phyloP scores from a whole-genome alignment of 1,139 yeast genomes.

The Debaryomyces nepalensis region DNA sequence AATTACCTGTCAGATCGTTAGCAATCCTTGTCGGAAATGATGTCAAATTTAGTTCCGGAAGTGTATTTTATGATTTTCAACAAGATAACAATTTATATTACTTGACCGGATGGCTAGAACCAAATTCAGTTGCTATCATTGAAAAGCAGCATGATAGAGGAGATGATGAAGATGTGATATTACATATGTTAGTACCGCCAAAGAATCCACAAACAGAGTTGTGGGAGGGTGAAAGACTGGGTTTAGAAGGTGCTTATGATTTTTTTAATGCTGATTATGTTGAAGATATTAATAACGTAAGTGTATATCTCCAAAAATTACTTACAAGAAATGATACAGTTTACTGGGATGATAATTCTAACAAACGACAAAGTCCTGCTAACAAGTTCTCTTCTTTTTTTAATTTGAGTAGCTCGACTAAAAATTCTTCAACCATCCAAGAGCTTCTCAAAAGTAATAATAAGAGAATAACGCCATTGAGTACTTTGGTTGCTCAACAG shows the following conservation, averaged over 20 bases:
- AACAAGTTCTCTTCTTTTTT: constrained; percentile 22
- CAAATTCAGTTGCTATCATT: constrained; percentile 76
- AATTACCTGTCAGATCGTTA: constrained; percentile 65
- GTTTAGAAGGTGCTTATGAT: constrained; percentile 78
- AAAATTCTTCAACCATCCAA: constrained; percentile 22
- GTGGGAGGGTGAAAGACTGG: constrained; percentile 96
- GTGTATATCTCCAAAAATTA: constrained; percentile 49
- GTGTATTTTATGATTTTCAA: constrained; percentile 89
- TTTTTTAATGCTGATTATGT: constrained; percentile 87
- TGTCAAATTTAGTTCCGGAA: constrained; percentile 80
- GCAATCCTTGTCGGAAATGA: constrained; percentile 77
- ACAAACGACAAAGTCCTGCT: constrained; percentile 1
- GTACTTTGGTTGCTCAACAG: constrained; percentile 55
- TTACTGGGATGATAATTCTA: constrained; percentile 48
- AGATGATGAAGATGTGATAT: constrained; percentile 55
- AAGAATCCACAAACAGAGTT: constrained; percentile 74
- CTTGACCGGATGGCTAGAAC: constrained; percentile 92
- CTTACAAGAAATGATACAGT: constrained; percentile 52
- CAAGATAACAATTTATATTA: constrained; percentile 89
- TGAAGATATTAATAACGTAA: constrained; percentile 50
- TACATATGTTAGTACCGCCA: constrained; percentile 89
- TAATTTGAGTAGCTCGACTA: constrained; percentile 16
- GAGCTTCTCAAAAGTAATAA: constrained; percentile 29
- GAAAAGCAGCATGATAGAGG: constrained; percentile 59
- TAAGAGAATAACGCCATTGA: constrained; percentile 48